Evolutionary conservation across 495 filamentous ascomycete genomes (phyloP).

Genomic region (Penicillium lividum): DNA sequence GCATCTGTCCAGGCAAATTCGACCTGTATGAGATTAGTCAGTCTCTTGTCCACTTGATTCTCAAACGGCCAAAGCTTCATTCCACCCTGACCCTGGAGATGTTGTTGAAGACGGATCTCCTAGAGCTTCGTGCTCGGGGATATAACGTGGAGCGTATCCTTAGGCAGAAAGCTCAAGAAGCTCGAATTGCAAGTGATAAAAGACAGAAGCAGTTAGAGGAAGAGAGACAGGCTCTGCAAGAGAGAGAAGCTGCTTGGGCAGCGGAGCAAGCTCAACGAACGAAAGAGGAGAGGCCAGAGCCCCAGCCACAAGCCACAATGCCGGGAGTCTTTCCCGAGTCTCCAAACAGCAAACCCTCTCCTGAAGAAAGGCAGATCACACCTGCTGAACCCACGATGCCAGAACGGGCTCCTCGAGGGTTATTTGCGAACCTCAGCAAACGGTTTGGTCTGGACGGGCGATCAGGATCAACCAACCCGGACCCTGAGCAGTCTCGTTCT

Average conservation of each 20-base stretch:
- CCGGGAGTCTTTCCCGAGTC: conserved; percentile 69
- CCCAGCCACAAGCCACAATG: conserved; percentile 50
- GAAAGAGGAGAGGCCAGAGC: conserved; percentile 30
- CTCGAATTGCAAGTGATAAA: conserved; percentile 79
- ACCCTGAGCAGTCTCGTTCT: conserved; percentile 28
- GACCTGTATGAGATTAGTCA: conserved; percentile 90
- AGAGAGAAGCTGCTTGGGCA: conserved; percentile 60
- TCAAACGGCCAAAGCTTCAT: conserved; percentile 81
- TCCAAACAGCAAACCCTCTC: conserved; percentile 45
- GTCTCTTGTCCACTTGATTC: conserved; percentile 73
- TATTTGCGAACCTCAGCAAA: conserved; percentile 66
- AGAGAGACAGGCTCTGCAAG: conserved; percentile 64
- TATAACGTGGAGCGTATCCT: conserved; percentile 96
- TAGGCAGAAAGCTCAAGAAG: conserved; percentile 77
- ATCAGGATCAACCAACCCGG: conserved; percentile 24
- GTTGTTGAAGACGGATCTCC: conserved; percentile 77
- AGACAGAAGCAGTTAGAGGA: conserved; percentile 74
- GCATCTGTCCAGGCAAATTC: conserved; percentile 60
- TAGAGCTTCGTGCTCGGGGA: conserved; percentile 74
- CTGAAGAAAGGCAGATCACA: conserved; percentile 24
- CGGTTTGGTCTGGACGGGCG: conserved; percentile 62
- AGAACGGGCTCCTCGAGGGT: conserved; percentile 44
- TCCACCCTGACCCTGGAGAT: conserved; percentile 84
- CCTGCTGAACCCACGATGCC: conserved; percentile 25
- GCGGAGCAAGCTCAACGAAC: conserved; percentile 34